Evolutionary conservation across 106 monocot genomes (phyloP).

Genomic region (Dendrobium nobile): DNA sequence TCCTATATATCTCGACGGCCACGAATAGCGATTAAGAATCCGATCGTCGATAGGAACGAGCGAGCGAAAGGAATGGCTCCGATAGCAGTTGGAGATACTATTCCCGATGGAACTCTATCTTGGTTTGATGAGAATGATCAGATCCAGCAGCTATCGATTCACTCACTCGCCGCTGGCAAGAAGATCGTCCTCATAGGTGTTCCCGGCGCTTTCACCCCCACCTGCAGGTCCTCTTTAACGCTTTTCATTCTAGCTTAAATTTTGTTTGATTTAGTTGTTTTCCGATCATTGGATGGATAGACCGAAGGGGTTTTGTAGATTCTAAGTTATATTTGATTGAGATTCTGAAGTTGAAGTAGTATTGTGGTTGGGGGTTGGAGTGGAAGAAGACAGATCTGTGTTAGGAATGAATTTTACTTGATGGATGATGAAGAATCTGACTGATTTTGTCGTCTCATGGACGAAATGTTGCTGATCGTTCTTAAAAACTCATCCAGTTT

Average conservation of each 20-base stretch:
- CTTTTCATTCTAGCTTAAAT: not conserved
- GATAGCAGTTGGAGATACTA: conserved; percentile 64
- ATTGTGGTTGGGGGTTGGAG: not conserved
- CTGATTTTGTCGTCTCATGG: not conserved
- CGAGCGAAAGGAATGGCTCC: conserved; percentile 55
- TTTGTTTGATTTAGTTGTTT: not conserved
- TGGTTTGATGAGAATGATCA: conserved; percentile 83
- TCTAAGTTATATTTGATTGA: not conserved
- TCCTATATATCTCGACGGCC: too few species aligned
- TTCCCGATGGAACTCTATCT: conserved; percentile 68
- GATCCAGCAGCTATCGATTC: conserved; percentile 64
- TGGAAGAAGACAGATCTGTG: not conserved
- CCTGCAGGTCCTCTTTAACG: conserved; percentile 59
- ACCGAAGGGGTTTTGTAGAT: not conserved
- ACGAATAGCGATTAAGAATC: too few species aligned
- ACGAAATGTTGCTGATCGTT: not conserved
- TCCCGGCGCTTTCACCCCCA: conserved; percentile 96
- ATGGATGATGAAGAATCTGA: not conserved
- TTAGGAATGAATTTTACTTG: not conserved
- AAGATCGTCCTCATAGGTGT: conserved; percentile 92
- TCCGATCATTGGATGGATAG: not conserved
- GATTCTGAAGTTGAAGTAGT: not conserved
- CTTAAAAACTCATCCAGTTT: not conserved
- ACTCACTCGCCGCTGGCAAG: conserved; percentile 78
- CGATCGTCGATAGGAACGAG: not conserved